These are phyloP conservation scores for Aspergillus melleus DNA, from an alignment of 2,329 filamentous ascomycete genomes.

Conservation along the genomic window DNA sequence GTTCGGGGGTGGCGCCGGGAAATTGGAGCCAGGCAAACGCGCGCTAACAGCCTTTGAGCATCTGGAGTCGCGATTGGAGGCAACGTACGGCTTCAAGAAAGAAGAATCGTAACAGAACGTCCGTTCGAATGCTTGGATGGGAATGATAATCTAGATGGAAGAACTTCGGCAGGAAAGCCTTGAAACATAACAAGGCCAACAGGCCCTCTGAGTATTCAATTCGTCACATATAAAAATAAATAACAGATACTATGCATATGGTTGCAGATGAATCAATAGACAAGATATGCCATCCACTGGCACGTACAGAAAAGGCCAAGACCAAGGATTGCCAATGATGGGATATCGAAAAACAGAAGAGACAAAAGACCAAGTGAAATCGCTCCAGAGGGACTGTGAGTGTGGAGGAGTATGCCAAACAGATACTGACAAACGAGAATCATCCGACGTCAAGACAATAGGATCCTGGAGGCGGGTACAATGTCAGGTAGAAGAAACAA, in stretches of 20 bases:
- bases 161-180: background rate
- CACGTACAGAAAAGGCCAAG: slow-evolving; percentile 11
- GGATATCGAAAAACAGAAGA: slow-evolving; percentile 8
- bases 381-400: slow-evolving; percentile 21
- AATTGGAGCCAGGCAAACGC: slow-evolving; percentile 30
- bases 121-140: background rate
- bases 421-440: slow-evolving; percentile 38
- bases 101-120: background rate
- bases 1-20: slow-evolving; percentile 42
- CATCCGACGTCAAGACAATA: slow-evolving; percentile 24
- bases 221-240: slow-evolving; percentile 7
- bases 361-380: slow-evolving; percentile 18
- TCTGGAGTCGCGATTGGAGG: slow-evolving; percentile 56
- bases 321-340: slow-evolving; percentile 8
- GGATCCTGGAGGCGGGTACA: slow-evolving; percentile 1
- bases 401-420: slow-evolving; percentile 20
- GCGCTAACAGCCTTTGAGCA: slow-evolving; percentile 60
- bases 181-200: background rate
- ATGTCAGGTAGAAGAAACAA: background rate
- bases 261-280: slow-evolving; percentile 16
- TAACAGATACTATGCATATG: slow-evolving; percentile 15
- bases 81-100: slow-evolving; percentile 55
- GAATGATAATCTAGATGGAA: background rate
- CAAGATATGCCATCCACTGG: slow-evolving; percentile 11
- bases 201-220: slow-evolving; percentile 12